Evolutionary conservation across 805 yeast genomes (phyloP), one percentile per base, ranked within the genome.

Genomic region (Candida nemodendra): DNA sequence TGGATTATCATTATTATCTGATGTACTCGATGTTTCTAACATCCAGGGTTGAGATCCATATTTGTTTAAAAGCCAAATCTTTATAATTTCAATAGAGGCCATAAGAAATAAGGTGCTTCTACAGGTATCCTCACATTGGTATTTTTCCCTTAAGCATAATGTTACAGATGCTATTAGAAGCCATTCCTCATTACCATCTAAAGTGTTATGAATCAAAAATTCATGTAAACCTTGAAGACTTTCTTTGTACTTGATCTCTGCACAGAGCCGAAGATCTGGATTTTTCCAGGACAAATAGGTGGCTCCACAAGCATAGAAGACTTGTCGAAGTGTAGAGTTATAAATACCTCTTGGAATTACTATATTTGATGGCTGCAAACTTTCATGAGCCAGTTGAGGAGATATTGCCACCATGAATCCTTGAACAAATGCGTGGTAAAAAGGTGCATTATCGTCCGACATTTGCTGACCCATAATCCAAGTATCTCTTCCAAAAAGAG

Each of bases 241-340:
- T 5, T 51, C 51, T 11, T 37, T 41, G 18, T 55, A 51, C 23
- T 56, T 63, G 17, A 45, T 43, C 8, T 50, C 41, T 4, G 60
- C 47, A 6, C 58, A 21, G 11, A 44, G 32, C 12, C 53, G 36
- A 41, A 64, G 45, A 4, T 53, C 58, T 1, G 56, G 53, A 16
- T 58, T 54, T 11, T 53, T 50, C 62, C 64, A 64, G 4, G 64
- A 61, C 9, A 68, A 39, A 42, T 52, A 67, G 0, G 72, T 48
- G 3, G 69, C 66, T 7, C 74, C 75, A 51, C 73, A 68, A 9
- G 71, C 65, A 32, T 55, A 49, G 14, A 68, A 68, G 2, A 69
- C 56, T n/a, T 52, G 53, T 34, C 56, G 50, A 30, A 68, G 41
- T 5, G 61, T 47, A 3, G 50, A 39, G 30, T 65, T 21, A 7